Base-by-base conservation (phyloP, 805 yeast genomes). In the Starmerella davenportii region DNA sequence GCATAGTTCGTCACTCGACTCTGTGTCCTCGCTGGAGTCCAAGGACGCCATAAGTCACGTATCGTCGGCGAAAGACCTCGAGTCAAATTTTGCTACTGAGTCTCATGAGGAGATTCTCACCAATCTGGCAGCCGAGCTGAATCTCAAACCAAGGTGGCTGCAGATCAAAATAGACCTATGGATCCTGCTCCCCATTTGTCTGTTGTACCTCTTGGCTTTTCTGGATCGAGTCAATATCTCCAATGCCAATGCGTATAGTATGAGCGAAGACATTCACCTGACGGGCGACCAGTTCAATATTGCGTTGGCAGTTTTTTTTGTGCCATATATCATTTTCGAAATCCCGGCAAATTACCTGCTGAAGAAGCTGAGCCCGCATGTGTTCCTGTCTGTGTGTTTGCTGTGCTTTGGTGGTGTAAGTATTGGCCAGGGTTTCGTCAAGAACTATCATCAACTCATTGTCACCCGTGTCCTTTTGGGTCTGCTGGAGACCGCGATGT, bases 181-280 rank as follows among this genome's bases (percentile, higher is more conserved):
- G 43, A 74, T 79, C 30, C 74, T 79, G 21, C 82, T 85, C 4
- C 74, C 82, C n/a, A 76, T 80, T 46, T 72, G 82, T 51, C 51
- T 79, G 21, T 62, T 80, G 34, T 80, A 80, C 51, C 71, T 80
- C 55, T 65, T 79, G 44, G 76, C 87, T 1, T 80, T 79, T 52
- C 59, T 80, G 51, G 92, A 80, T 55, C 65, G 92, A 55, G 85
- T 79, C 42, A 80, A 80, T 55, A 77, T 80, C 44, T 72, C 85
- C 23, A 79, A 80, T 56, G 92, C 93, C 5, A 72, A 72, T 43
- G 68, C 76, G 39, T 79, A 78, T 51, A 82, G 82, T 11, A 62
- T 80, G 62, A 64, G 64, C 17, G 56, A 50, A 1, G 78, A 73
- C 41, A 56, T 80, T 27, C 50, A 63, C 16, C 60, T 80, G 31